Percentiles rank a stretch among this genome's conserved stretches.
Evolutionary conservation across 441 rosid species (phyloP).

Genomic region (Brassica balearica): DNA sequence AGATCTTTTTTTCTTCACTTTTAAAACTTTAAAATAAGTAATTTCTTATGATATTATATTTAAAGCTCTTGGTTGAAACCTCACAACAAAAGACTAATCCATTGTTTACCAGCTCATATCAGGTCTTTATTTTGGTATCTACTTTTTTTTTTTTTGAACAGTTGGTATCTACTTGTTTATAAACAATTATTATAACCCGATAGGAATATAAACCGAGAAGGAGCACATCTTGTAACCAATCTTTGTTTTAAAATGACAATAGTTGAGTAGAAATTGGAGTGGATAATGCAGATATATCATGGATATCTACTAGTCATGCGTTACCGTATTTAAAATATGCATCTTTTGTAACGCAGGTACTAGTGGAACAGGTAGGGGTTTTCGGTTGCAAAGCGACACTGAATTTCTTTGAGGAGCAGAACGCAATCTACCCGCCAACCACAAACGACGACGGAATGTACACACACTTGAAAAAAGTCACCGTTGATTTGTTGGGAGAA

Average conservation of each 20-base stretch:
- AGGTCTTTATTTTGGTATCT: neutral
- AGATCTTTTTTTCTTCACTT: neutral
- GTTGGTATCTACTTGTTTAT: neutral
- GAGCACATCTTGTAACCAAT: neutral
- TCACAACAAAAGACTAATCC: neutral
- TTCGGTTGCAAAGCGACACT: constrained; percentile 70
- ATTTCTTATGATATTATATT: neutral
- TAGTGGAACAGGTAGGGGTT: constrained; percentile 71
- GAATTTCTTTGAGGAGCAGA: constrained; percentile 75
- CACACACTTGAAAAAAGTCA: constrained; percentile 74
- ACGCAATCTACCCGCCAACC: constrained; percentile 73
- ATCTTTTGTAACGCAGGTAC: constrained; percentile 54
- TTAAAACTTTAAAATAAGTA: neutral
- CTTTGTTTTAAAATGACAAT: neutral
- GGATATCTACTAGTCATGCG: neutral
- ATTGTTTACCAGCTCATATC: neutral
- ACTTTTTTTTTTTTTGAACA: neutral
- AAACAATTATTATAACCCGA: neutral
- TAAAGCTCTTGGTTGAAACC: neutral
- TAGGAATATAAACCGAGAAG: neutral
- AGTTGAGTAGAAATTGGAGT: neutral
- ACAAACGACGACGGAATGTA: constrained; percentile 71
- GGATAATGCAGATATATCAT: neutral
- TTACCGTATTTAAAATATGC: neutral
- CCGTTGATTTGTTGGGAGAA: constrained; percentile 62